Conservation (phyloP, 805 yeast species). For the Candida piceae region DNA sequence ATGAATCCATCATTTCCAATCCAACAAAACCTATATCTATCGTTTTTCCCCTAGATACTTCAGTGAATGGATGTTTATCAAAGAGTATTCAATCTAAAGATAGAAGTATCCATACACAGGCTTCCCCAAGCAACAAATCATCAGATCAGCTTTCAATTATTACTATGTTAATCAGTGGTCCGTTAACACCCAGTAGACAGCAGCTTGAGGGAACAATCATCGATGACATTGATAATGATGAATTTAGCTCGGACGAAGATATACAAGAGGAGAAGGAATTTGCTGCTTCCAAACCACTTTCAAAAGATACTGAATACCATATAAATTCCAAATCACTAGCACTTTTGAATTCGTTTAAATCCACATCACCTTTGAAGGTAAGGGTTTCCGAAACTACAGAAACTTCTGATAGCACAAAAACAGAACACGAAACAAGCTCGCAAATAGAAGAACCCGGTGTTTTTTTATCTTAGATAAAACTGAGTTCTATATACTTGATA, state of each 20-base stretch:
- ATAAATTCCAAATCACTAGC: conserved; percentile 1
- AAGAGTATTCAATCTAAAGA: too few species aligned
- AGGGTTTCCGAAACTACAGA: neutral
- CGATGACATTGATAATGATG: conserved; percentile 3
- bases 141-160: conserved; percentile 17
- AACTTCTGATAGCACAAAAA: neutral
- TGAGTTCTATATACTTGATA: too few species aligned
- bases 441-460: too few species aligned
- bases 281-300: neutral
- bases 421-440: too few species aligned
- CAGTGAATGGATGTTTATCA: too few species aligned
- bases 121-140: conserved; percentile 3
- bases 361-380: conserved; percentile 6
- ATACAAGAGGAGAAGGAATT: neutral
- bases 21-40: too few species aligned
- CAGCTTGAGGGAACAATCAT: conserved; percentile 6
- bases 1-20: too few species aligned
- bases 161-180: conserved; percentile 20
- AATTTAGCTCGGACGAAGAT: conserved; percentile 7
- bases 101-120: neutral
- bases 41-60: too few species aligned
- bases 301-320: conserved; percentile 2
- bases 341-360: conserved; percentile 3
- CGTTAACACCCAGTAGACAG: conserved; percentile 12
- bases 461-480: too few species aligned